A percentile compares a stretch with the other conserved stretches of the same genome.
phyloP scores from a whole-genome alignment of 1,284 basidiomycete species.

The Trichosporon ovoides region DNA sequence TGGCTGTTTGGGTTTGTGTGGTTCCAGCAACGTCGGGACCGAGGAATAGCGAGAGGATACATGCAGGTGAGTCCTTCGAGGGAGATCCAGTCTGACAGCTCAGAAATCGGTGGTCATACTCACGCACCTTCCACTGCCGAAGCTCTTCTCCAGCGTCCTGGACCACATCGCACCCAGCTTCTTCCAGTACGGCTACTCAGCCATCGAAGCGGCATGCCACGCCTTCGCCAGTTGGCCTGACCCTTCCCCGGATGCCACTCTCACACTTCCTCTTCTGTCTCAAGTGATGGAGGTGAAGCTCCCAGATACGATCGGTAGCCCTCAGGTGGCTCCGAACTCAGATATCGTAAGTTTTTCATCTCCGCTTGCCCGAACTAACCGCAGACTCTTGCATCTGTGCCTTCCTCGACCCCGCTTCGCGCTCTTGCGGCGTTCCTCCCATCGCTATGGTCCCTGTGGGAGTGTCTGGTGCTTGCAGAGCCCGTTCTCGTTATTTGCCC shows the following conservation, averaged over 20 bases:
- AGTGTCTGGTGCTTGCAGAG: slow-evolving; percentile 79
- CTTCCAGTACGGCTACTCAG: slow-evolving; percentile 66
- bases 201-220: slow-evolving; percentile 78
- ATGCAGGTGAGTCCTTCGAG: slow-evolving; percentile 61
- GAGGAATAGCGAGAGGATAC: slow-evolving; percentile 71
- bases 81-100: slow-evolving; percentile 12
- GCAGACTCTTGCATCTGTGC: slow-evolving; percentile 72
- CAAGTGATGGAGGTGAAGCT: slow-evolving; percentile 66
- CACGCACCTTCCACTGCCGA: slow-evolving; percentile 75
- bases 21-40: slow-evolving; percentile 69
- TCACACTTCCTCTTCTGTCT: slow-evolving; percentile 76
- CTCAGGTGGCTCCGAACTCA: slow-evolving; percentile 52
- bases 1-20: slow-evolving; percentile 74
- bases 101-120: slow-evolving; percentile 81
- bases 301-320: slow-evolving; percentile 63
- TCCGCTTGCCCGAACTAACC: background rate
- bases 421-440: slow-evolving; percentile 70
- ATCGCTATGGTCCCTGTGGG: slow-evolving; percentile 90
- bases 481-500: slow-evolving; percentile 79
- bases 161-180: slow-evolving; percentile 70
- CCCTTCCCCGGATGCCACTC: slow-evolving; percentile 57
- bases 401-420: slow-evolving; percentile 63
- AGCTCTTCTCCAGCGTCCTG: slow-evolving; percentile 68
- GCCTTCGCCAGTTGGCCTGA: slow-evolving; percentile 77
- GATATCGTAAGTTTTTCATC: background rate